Evolutionary conservation across 306 rosid genomes (phyloP).

Genomic region (Rosa rugosa): DNA sequence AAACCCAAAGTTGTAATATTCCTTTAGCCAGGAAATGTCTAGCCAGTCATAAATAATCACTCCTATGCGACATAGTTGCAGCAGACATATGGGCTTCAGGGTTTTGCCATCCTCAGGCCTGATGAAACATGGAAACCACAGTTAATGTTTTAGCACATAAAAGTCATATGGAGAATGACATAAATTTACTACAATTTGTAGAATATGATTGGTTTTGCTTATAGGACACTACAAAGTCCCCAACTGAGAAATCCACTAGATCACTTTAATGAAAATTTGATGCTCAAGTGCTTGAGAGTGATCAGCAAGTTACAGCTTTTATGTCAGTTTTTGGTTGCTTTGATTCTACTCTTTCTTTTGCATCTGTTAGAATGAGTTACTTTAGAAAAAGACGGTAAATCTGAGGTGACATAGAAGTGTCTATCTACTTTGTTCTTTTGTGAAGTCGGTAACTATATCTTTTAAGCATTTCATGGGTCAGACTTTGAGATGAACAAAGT

Average conservation of each 20-base stretch:
- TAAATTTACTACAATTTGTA: background rate
- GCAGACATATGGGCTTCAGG: slow-evolving; percentile 72
- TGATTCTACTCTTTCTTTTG: slow-evolving; percentile 1
- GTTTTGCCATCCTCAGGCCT: slow-evolving; percentile 90
- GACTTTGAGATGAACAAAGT: background rate
- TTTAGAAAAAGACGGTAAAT: background rate
- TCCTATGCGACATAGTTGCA: slow-evolving; percentile 83
- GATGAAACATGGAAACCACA: slow-evolving; percentile 28
- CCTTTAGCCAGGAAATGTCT: slow-evolving; percentile 79
- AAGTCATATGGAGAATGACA: background rate
- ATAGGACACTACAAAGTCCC: background rate
- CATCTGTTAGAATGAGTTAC: background rate
- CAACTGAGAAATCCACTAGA: background rate
- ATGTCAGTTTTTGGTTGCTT: background rate
- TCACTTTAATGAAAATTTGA: background rate
- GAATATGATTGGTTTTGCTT: background rate
- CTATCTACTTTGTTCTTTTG: slow-evolving; percentile 6
- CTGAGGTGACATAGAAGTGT: background rate
- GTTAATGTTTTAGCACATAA: slow-evolving; percentile 25
- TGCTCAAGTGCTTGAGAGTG: background rate
- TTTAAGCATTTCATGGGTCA: background rate
- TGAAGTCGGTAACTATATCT: background rate
- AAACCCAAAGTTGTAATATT: slow-evolving; percentile 88
- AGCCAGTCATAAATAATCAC: slow-evolving; percentile 91
- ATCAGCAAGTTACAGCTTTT: background rate